These are phyloP conservation scores for Arabis hirsuta DNA, from an alignment of 345 rosid species.

Conservation along the genomic window DNA sequence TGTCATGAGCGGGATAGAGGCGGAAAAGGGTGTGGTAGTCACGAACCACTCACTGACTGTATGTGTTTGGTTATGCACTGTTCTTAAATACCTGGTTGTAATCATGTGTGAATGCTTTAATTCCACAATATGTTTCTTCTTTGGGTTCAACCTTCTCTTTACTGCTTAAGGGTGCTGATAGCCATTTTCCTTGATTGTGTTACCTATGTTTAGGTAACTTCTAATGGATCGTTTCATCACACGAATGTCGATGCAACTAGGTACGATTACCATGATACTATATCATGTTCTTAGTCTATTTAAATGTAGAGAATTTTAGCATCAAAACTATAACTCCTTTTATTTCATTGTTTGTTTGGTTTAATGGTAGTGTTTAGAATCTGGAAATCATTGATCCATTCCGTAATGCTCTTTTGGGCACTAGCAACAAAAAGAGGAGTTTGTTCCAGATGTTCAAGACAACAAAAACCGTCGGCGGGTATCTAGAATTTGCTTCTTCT, in stretches of 20 bases:
- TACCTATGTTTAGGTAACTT: slow-evolving; percentile 67
- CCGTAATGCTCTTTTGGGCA: slow-evolving; percentile 80
- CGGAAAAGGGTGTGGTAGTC: slow-evolving; percentile 86
- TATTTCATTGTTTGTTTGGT: slow-evolving; percentile 34
- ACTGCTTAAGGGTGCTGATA: not conserved
- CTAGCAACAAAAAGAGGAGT: slow-evolving; percentile 91
- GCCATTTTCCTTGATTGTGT: slow-evolving; percentile 18
- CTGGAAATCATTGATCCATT: slow-evolving; percentile 91
- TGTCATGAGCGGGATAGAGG: slow-evolving; percentile 72
- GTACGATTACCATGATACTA: slow-evolving; percentile 46
- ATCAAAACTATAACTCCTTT: not conserved
- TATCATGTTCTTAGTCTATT: slow-evolving; percentile 22
- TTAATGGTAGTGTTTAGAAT: slow-evolving; percentile 77
- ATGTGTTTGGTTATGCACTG: slow-evolving; percentile 40
- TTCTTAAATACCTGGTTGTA: slow-evolving; percentile 8
- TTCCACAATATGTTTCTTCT: not conserved
- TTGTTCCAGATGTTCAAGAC: slow-evolving; percentile 95
- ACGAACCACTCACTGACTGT: slow-evolving; percentile 92
- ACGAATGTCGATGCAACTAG: slow-evolving; percentile 96
- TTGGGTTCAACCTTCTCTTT: slow-evolving; percentile 12
- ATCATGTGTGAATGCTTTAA: not conserved
- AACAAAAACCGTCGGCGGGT: slow-evolving; percentile 96
- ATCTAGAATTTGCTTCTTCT: slow-evolving; percentile 32
- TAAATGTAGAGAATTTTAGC: not conserved
- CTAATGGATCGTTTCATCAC: slow-evolving; percentile 97